Conservation (phyloP, 2,329 filamentous ascomycete species). For the Ploettnerulaceae sp. region DNA sequence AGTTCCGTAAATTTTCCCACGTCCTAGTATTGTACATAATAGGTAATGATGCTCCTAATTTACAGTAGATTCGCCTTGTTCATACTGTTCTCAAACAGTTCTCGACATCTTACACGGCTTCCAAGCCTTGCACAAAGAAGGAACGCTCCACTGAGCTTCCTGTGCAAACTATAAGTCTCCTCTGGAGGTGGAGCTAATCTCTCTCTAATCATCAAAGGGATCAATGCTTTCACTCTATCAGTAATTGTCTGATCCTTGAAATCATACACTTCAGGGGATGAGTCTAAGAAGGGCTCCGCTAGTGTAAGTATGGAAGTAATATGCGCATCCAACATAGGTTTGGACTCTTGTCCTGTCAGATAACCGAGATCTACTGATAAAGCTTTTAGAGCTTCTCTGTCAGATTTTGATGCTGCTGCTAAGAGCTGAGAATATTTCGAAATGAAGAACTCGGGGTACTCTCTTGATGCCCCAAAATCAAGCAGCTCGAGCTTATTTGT, state of each 20-base stretch:
- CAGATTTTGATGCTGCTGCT: conserved; percentile 68
- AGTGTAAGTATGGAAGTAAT: conserved; percentile 83
- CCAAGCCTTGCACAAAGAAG: conserved; percentile 82
- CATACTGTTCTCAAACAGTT: conserved; percentile 60
- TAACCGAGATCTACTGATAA: conserved; percentile 80
- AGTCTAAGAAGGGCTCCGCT: conserved; percentile 79
- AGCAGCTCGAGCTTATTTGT: conserved; percentile 77
- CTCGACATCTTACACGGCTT: conserved; percentile 74
- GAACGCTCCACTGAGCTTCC: conserved; percentile 93
- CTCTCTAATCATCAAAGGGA: conserved; percentile 90
- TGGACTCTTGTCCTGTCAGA: conserved; percentile 83
- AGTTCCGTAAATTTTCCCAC: no score
- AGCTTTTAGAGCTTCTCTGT: conserved; percentile 57
- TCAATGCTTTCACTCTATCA: conserved; percentile 79
- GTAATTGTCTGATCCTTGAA: conserved; percentile 95
- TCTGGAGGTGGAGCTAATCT: conserved; percentile 86
- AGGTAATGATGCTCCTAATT: not conserved
- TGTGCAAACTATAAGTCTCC: conserved; percentile 93
- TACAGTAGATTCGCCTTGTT: conserved; percentile 25
- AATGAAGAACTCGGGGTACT: conserved; percentile 78
- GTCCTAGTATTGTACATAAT: no score
- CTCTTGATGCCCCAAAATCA: conserved; percentile 90
- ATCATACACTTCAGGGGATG: conserved; percentile 80
- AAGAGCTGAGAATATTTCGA: conserved; percentile 74
- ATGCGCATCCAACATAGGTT: conserved; percentile 84